phyloP scores from a whole-genome alignment of 75 land plant species.

The Gnetum montanum region DNA sequence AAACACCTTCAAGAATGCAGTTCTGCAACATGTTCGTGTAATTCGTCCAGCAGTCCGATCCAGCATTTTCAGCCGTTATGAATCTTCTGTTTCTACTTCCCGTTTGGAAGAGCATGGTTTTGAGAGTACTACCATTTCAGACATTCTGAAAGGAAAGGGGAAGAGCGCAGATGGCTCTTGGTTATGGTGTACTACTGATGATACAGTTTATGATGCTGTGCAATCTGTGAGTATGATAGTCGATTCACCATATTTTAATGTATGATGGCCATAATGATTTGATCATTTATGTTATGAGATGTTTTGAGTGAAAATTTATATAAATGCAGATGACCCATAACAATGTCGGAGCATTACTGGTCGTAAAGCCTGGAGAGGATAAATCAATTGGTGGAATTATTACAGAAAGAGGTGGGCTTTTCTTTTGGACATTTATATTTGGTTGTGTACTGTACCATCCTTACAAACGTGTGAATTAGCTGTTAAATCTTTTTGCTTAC shows the following conservation, averaged over 20 bases:
- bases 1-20: constrained; percentile 30
- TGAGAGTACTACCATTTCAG: constrained; percentile 83
- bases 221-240: constrained; percentile 47
- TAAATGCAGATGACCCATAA: constrained; percentile 81
- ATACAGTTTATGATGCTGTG: constrained; percentile 93
- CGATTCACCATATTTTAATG: not conserved
- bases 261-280: not conserved
- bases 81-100: constrained; percentile 42
- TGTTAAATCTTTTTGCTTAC: too few species aligned
- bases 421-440: too few species aligned
- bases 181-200: constrained; percentile 91
- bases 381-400: constrained; percentile 83
- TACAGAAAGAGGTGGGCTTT: constrained; percentile 80
- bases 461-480: too few species aligned
- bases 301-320: not conserved
- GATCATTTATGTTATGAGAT: not conserved
- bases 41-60: constrained; percentile 19
- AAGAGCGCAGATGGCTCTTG: constrained; percentile 92
- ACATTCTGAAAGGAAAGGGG: constrained; percentile 79
- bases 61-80: constrained; percentile 17
- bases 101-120: constrained; percentile 83
- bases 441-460: too few species aligned
- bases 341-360: constrained; percentile 98
- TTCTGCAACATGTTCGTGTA: constrained; percentile 53
- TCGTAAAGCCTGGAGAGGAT: constrained; percentile 76